These are phyloP conservation scores for Abrus pulchellus DNA, from an alignment of 306 rosid species.

Conservation along the genomic window DNA sequence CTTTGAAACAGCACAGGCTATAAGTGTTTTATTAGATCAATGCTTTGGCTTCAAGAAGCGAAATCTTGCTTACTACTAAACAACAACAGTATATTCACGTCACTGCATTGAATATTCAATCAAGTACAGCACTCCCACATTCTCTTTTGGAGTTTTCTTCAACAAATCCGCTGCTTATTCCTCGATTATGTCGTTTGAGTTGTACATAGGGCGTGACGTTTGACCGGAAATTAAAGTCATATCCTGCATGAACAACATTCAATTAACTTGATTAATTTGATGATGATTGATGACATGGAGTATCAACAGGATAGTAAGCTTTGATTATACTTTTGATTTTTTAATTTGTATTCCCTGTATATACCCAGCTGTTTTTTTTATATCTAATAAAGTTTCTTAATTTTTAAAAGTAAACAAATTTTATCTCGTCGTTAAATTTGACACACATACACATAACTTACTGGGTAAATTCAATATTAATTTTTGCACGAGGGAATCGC, in stretches of 20 bases:
- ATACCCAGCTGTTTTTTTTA: too few relatives aligned
- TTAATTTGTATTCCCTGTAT: too few relatives aligned
- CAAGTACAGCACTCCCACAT: conserved; percentile 5
- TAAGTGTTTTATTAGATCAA: conserved; percentile 14
- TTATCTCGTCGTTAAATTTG: too few relatives aligned
- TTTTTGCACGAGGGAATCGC: conserved; percentile 47
- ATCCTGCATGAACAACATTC: conserved; percentile 42
- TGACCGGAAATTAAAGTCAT: conserved; percentile 12
- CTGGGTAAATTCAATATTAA: conserved; percentile 75
- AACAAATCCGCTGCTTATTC: background rate
- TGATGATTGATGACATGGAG: background rate
- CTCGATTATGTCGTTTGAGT: background rate
- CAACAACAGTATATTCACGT: background rate
- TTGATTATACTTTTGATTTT: background rate
- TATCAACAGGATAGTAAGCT: background rate
- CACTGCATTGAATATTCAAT: background rate
- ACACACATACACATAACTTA: conserved; percentile 7
- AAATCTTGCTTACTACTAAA: background rate
- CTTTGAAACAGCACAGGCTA: background rate
- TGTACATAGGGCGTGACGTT: background rate
- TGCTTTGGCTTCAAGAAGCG: conserved; percentile 8
- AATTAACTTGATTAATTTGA: background rate
- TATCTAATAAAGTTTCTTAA: too few relatives aligned
- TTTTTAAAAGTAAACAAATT: too few relatives aligned
- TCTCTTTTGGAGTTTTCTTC: background rate